Conservation (phyloP, 352 stramenopile genomes). For the Globisporangium echinulatum region DNA sequence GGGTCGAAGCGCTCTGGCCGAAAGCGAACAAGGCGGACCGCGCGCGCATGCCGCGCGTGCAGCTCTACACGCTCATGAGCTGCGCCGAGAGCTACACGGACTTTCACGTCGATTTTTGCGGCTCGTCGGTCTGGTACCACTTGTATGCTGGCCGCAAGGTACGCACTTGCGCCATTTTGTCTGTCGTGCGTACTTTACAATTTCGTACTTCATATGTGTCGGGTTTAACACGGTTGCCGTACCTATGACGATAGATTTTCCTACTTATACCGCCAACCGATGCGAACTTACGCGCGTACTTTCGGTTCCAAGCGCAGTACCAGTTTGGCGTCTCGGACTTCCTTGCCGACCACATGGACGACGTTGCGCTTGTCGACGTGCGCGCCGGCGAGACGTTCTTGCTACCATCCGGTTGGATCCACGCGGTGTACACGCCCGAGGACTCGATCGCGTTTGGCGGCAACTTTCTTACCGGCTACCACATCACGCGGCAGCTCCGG, state of each 20-base stretch:
- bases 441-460: slow-evolving; percentile 39
- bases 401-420: slow-evolving; percentile 40
- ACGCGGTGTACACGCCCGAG: slow-evolving; percentile 32
- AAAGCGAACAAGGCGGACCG: slow-evolving; percentile 12
- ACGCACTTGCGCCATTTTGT: not conserved
- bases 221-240: too few relatives aligned
- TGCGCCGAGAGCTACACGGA: slow-evolving; percentile 35
- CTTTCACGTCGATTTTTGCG: slow-evolving; percentile 38
- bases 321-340: slow-evolving; percentile 17
- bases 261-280: slow-evolving; percentile 34
- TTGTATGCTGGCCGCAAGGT: slow-evolving; percentile 34
- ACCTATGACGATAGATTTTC: slow-evolving; percentile 20
- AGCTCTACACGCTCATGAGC: slow-evolving; percentile 40
- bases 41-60: slow-evolving; percentile 16
- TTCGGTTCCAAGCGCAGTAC: slow-evolving; percentile 21
- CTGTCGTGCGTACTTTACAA: too few relatives aligned
- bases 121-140: slow-evolving; percentile 43
- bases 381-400: slow-evolving; percentile 31
- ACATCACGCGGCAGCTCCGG: slow-evolving; percentile 27
- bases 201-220: not conserved
- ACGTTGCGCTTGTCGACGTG: slow-evolving; percentile 25
- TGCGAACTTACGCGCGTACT: slow-evolving; percentile 24
- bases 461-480: slow-evolving; percentile 33
- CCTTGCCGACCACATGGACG: slow-evolving; percentile 20
- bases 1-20: slow-evolving; percentile 33